Evolutionary conservation across 495 filamentous ascomycete genomes (phyloP), one percentile per base, ranked within the genome.

Genomic region (Neohortaea acidophila): DNA sequence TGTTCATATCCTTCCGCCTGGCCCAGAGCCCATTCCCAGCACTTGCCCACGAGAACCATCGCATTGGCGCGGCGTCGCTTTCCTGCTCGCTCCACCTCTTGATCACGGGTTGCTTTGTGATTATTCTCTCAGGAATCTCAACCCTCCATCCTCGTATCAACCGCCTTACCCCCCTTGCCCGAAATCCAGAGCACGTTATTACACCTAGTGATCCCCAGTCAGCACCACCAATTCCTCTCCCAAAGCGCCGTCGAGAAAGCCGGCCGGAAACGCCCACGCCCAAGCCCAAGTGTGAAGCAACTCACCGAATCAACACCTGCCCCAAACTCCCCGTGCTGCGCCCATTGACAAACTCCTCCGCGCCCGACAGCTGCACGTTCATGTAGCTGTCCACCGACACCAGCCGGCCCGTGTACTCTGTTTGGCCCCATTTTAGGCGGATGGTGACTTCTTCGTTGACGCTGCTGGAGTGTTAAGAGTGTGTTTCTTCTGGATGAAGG

Each of bases 381-480:
- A 97, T 94, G 71, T 96, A 97, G 51, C 79, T 85, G 65, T 97
- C 89, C 48, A 93, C 81, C 62, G 72, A 81, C 49, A 96, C 82
- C 38, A 97, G 72, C 30, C 69, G 72, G 48, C 89, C 89, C 56
- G 82, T 84, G 71, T 96, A 97, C 62, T 96, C 91, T 22, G 84
- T 89, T 55, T 93, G 76, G 49, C 84, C 84, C 89, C 89, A 97
- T 69, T 97, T 97, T 21, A 97, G 73, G 49, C 84, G 81, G 29
- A 97, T 77, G 38, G 87, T 66, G 54, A 97, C 72, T 56, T 85
- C 74, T 58, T 84, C 74, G 65, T 91, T 81, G 66, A 97, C 79
- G 39, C 81, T 86, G 53, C 48, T n/a, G 30, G 12, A 10, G 20
- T 8, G 24, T 21, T 21, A 47, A 34, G 43, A 34, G 17, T 22